Evolutionary conservation across 352 stramenopile genomes (phyloP).

Genomic region (Pythium utonaiense): DNA sequence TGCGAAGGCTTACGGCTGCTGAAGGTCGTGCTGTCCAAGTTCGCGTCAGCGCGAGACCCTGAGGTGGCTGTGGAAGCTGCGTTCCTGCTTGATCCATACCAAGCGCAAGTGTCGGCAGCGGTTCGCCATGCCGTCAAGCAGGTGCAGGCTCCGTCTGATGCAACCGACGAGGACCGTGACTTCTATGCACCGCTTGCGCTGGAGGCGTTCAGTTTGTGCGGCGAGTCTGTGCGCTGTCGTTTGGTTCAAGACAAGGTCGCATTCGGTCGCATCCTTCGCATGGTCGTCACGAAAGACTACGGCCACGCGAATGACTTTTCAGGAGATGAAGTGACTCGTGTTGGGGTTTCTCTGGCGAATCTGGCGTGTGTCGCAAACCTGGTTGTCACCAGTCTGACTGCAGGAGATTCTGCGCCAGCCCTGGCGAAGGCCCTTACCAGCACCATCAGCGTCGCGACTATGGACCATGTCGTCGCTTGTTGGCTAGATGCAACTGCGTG

Average conservation of each 20-base stretch:
- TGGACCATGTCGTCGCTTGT: conserved; percentile 7
- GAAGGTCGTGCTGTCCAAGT: conserved; percentile 59
- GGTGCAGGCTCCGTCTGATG: conserved; percentile 5
- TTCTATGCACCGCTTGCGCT: conserved; percentile 70
- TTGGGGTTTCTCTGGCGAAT: conserved; percentile 55
- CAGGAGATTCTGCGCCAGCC: conserved; percentile 23
- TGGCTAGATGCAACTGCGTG: conserved; percentile 25
- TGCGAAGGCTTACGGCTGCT: conserved; percentile 62
- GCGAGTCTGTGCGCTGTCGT: conserved; percentile 42
- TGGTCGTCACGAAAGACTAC: conserved; percentile 55
- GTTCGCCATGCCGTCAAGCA: conserved; percentile 76
- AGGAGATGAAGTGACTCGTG: conserved; percentile 55
- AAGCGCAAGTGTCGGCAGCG: conserved; percentile 78
- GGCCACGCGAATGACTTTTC: conserved; percentile 53
- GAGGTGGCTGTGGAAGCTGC: conserved; percentile 54
- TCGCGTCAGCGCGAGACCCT: conserved; percentile 54
- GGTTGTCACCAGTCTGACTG: conserved; percentile 39
- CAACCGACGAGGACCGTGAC: conserved; percentile 21
- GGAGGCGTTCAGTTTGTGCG: conserved; percentile 62
- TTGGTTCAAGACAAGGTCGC: conserved; percentile 74
- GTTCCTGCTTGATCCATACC: conserved; percentile 75
- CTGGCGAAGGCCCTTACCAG: conserved; percentile 57
- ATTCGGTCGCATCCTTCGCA: conserved; percentile 58
- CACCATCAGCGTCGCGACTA: conserved; percentile 29
- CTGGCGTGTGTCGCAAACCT: conserved; percentile 58